Percentiles rank a stretch among this genome's conserved stretches.
These are phyloP conservation scores for Rhododendron ovatum DNA, from an alignment of 148 eudicot species.

Conservation along the genomic window DNA sequence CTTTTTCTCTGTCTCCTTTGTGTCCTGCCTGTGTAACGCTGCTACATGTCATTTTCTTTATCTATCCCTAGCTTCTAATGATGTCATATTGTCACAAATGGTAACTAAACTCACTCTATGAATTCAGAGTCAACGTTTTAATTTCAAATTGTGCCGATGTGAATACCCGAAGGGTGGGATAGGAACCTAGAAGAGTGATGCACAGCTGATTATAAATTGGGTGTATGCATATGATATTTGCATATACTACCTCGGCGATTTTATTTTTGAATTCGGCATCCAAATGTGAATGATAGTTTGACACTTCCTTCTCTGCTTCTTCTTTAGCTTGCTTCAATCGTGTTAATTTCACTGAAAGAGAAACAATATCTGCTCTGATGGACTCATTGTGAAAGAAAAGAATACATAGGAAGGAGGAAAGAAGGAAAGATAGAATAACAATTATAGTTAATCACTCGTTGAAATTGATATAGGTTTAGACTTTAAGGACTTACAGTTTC, in stretches of 20 bases:
- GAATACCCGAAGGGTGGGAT: not conserved
- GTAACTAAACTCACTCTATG: not conserved
- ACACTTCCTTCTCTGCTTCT: slow-evolving; percentile 53
- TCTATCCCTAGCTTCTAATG: not conserved
- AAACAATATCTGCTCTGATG: not conserved
- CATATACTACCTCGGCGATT: slow-evolving; percentile 37
- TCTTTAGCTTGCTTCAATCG: slow-evolving; percentile 59
- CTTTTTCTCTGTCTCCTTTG: not conserved
- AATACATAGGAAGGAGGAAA: not conserved
- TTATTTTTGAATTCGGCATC: slow-evolving; percentile 47
- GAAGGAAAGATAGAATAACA: not conserved
- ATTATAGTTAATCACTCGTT: too few relatives aligned
- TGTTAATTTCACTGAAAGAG: slow-evolving; percentile 32
- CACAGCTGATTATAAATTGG: not conserved
- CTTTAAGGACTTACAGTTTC: slow-evolving; percentile 31
- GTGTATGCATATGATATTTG: not conserved
- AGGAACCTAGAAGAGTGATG: not conserved
- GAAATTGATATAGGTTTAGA: not conserved
- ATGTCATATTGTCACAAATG: not conserved
- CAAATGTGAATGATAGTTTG: slow-evolving; percentile 37
- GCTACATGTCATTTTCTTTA: not conserved
- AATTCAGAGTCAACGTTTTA: not conserved
- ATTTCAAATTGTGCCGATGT: not conserved
- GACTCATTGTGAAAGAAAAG: not conserved
- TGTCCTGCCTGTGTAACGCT: not conserved